Conservation (phyloP, 2,329 filamentous ascomycete genomes). For the Colletotrichum tanaceti region DNA sequence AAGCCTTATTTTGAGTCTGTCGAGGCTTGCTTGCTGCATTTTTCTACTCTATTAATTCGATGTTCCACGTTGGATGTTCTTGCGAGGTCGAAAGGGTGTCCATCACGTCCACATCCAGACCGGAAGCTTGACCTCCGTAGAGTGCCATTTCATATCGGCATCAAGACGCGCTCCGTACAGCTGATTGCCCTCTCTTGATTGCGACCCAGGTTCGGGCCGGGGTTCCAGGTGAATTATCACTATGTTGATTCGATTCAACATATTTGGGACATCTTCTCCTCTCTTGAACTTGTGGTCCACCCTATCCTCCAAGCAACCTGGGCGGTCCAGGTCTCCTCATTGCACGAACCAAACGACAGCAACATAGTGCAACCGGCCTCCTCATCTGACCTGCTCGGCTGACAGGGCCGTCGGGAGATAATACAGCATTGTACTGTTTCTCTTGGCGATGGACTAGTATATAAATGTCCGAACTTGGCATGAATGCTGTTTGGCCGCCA, state of each 20-base stretch:
- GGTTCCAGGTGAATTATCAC: background rate
- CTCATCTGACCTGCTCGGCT: background rate
- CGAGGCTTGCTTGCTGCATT: too few species aligned
- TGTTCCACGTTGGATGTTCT: background rate
- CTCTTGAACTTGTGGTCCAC: background rate
- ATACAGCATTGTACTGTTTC: background rate
- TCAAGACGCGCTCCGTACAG: background rate
- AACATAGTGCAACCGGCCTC: background rate
- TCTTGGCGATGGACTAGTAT: slow-evolving; percentile 16
- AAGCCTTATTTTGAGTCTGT: background rate
- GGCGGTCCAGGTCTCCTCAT: background rate
- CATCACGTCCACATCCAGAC: slow-evolving; percentile 12
- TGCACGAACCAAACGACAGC: background rate
- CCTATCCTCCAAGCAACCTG: background rate
- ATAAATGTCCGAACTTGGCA: slow-evolving; percentile 32
- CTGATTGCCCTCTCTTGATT: background rate
- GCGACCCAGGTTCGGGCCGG: background rate
- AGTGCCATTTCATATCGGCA: slow-evolving; percentile 5
- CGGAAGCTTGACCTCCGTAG: slow-evolving; percentile 29
- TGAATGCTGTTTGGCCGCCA: slow-evolving; percentile 6
- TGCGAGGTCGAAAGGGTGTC: too few species aligned
- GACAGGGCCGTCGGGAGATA: slow-evolving; percentile 1
- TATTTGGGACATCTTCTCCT: background rate
- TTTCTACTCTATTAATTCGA: background rate
- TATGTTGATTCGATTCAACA: slow-evolving; percentile 11